phyloP scores from a whole-genome alignment of 1,284 basidiomycete species.

The Golubevia pallescens region DNA sequence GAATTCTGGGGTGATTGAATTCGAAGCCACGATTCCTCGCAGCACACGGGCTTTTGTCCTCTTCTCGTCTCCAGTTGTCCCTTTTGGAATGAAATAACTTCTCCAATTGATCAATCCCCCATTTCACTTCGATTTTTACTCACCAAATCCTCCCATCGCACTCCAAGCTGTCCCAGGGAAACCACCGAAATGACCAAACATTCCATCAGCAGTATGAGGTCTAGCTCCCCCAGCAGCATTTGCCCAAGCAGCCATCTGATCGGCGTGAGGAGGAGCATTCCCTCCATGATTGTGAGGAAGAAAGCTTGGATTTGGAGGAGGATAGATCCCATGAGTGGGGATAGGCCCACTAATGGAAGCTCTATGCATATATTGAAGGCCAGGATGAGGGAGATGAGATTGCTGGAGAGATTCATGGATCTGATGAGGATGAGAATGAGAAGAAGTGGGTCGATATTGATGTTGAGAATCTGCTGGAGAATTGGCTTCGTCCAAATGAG shows the following conservation, averaged over 20 bases:
- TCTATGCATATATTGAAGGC: not conserved
- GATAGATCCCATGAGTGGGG: not conserved
- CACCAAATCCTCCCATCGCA: not conserved
- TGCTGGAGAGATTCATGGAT: not conserved
- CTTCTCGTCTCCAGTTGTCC: too few species aligned
- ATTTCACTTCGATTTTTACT: not conserved
- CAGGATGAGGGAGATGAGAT: not conserved
- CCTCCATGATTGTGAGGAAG: not conserved
- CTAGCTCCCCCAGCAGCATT: conserved; percentile 36
- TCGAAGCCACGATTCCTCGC: too few species aligned
- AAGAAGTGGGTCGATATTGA: too few species aligned
- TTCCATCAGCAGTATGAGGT: conserved; percentile 53
- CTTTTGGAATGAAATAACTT: not conserved
- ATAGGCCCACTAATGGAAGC: not conserved
- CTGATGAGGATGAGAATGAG: not conserved
- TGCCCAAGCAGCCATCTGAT: conserved; percentile 40
- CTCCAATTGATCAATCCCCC: not conserved
- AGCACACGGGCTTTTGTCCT: too few species aligned
- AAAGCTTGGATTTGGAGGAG: not conserved
- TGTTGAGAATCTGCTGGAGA: too few species aligned
- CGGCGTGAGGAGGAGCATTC: conserved; percentile 10
- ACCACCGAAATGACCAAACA: conserved; percentile 28
- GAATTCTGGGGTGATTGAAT: too few species aligned
- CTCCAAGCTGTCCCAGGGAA: conserved; percentile 5
- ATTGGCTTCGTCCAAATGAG: too few species aligned